phyloP scores from a whole-genome alignment of 1,284 basidiomycete species.

The Singerocomus inundabilis region DNA sequence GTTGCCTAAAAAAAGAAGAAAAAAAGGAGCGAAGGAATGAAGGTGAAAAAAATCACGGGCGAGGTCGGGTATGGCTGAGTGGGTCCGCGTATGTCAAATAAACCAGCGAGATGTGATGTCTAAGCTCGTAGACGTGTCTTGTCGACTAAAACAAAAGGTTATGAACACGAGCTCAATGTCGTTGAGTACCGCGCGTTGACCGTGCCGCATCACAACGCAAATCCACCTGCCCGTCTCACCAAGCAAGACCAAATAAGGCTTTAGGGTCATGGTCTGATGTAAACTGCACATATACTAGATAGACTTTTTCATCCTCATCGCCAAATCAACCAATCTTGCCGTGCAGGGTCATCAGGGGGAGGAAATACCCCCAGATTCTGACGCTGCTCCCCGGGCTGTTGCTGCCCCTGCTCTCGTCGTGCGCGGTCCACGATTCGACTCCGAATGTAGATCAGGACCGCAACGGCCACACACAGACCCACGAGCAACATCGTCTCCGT shows the following conservation, averaged over 20 bases:
- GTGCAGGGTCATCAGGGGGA: slow-evolving; percentile 58
- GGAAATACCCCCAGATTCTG: slow-evolving; percentile 53
- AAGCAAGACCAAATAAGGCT: slow-evolving; percentile 30
- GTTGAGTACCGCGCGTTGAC: slow-evolving; percentile 11
- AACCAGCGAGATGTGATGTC: background rate
- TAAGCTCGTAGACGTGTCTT: background rate
- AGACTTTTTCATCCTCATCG: too few relatives aligned
- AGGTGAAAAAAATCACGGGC: too few relatives aligned
- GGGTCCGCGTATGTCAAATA: background rate
- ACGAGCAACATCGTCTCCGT: slow-evolving; percentile 71
- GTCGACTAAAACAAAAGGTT: background rate
- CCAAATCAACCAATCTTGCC: slow-evolving; percentile 64
- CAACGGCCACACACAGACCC: slow-evolving; percentile 61
- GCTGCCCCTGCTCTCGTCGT: slow-evolving; percentile 48
- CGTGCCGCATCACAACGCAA: slow-evolving; percentile 3
- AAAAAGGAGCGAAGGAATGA: too few relatives aligned
- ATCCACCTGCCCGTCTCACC: slow-evolving; percentile 7
- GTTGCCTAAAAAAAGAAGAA: too few relatives aligned
- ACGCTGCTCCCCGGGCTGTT: slow-evolving; percentile 17
- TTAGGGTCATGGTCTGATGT: too few relatives aligned
- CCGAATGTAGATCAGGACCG: slow-evolving; percentile 67
- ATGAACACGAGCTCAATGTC: slow-evolving; percentile 5
- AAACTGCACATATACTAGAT: too few relatives aligned
- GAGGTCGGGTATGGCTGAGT: background rate
- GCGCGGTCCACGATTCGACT: slow-evolving; percentile 69